phyloP scores from a whole-genome alignment of 2,329 filamentous ascomycete species.

The Cladosporium austrohemisphaericum region DNA sequence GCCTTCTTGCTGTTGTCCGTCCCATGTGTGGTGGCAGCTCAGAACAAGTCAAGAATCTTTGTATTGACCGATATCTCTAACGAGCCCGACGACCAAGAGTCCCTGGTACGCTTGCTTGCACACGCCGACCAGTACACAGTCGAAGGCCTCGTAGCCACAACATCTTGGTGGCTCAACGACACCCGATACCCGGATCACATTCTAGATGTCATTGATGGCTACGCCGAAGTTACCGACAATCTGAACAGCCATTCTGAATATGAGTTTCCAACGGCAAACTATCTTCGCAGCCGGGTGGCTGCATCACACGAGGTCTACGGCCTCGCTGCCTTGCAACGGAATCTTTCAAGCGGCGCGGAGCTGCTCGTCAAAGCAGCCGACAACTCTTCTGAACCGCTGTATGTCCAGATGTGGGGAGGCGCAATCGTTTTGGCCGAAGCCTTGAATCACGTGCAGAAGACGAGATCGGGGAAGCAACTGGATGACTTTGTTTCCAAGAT shows the following conservation, averaged over 20 bases:
- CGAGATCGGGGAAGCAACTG: constrained; percentile 30
- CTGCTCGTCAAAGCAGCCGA: constrained; percentile 19
- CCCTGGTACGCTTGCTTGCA: constrained; percentile 21
- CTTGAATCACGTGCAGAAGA: constrained; percentile 38
- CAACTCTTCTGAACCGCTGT: constrained; percentile 39
- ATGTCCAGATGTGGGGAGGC: constrained; percentile 50
- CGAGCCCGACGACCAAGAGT: constrained; percentile 27
- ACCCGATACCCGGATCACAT: constrained; percentile 25
- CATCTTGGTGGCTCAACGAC: constrained; percentile 23
- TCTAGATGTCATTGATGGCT: constrained; percentile 27
- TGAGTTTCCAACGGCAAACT: constrained; percentile 24
- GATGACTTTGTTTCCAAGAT: constrained; percentile 40
- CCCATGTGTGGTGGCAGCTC: not conserved
- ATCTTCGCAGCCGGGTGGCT: constrained; percentile 21
- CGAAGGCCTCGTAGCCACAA: constrained; percentile 17
- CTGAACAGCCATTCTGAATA: constrained; percentile 39
- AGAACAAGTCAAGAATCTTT: constrained; percentile 17
- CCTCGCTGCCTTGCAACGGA: constrained; percentile 33
- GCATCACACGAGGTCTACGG: constrained; percentile 37
- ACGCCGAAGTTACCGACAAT: constrained; percentile 37
- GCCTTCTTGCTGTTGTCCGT: not conserved
- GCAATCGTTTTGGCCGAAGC: constrained; percentile 51
- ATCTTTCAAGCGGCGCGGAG: constrained; percentile 18
- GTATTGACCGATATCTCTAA: constrained; percentile 28
- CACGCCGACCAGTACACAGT: constrained; percentile 18